A percentile compares a stretch with the other conserved stretches of the same genome.
phyloP scores from a whole-genome alignment of 1,284 basidiomycete species.

The Ustilago tritici region DNA sequence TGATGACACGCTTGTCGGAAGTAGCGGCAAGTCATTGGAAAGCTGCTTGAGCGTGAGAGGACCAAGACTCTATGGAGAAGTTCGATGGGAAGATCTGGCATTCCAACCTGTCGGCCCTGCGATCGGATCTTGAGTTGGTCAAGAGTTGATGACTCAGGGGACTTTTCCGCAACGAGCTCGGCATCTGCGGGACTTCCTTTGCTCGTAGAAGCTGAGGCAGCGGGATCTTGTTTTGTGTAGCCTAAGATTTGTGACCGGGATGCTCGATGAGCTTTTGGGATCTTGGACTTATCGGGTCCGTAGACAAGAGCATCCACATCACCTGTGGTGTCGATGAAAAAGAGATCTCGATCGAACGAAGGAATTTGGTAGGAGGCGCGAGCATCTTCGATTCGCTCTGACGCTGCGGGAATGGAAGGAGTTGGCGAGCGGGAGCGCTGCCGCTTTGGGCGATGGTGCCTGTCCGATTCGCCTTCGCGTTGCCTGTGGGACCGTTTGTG shows the following conservation, averaged over 20 bases:
- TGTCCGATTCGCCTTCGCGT: neutral
- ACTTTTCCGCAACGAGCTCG: neutral
- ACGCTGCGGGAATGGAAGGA: neutral
- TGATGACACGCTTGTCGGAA: conserved; percentile 21
- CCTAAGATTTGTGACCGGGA: conserved; percentile 4
- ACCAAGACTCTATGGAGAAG: conserved; percentile 35
- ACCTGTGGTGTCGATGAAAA: conserved; percentile 34
- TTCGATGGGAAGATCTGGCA: conserved; percentile 39
- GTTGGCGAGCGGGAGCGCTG: neutral
- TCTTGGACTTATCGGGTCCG: conserved; percentile 24
- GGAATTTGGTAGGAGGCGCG: neutral
- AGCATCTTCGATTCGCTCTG: neutral
- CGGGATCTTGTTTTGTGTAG: neutral
- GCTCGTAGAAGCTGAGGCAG: neutral
- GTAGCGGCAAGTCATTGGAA: conserved; percentile 22
- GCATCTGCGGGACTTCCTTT: neutral
- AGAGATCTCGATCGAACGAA: conserved; percentile 21
- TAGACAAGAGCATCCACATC: conserved; percentile 19
- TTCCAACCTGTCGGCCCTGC: conserved; percentile 2
- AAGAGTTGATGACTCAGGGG: neutral
- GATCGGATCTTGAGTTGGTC: neutral
- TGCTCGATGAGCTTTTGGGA: conserved; percentile 10
- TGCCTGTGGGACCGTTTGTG: neutral
- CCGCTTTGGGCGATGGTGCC: neutral
- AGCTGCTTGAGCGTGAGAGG: conserved; percentile 16